phyloP scores from a whole-genome alignment of 257 asterid genomes.

The Voacanga thouarsii region DNA sequence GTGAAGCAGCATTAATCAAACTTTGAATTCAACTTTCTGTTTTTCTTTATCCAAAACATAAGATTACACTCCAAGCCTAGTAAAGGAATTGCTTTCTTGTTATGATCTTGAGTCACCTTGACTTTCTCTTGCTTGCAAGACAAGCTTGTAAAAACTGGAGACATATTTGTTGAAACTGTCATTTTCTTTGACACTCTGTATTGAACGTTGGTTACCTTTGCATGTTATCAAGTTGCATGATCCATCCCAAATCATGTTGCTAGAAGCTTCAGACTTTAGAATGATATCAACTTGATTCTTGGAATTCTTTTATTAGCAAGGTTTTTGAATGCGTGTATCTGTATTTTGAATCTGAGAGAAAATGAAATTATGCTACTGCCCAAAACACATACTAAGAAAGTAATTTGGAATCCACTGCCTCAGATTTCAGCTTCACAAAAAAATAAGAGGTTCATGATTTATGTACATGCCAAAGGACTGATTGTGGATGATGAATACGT shows the following conservation, averaged over 20 bases:
- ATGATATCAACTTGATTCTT: not conserved
- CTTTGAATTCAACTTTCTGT: not conserved
- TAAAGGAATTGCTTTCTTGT: not conserved
- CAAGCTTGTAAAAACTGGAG: not conserved
- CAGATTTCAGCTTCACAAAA: constrained; percentile 50
- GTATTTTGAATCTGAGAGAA: not conserved
- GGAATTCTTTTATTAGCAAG: not conserved
- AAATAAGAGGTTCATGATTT: constrained; percentile 62
- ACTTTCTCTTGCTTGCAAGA: not conserved
- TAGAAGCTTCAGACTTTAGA: not conserved
- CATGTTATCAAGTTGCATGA: not conserved
- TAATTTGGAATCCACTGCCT: constrained; percentile 4
- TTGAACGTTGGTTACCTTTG: not conserved
- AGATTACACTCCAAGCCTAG: not conserved
- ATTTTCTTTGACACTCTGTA: not conserved
- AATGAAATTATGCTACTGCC: not conserved
- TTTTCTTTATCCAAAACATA: not conserved
- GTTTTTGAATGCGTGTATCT: not conserved
- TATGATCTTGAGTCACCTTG: not conserved
- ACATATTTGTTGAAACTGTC: not conserved
- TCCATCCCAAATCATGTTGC: not conserved
- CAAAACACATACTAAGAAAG: not conserved
- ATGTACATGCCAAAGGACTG: constrained; percentile 86
- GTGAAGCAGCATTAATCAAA: not conserved
- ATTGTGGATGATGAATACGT: constrained; percentile 80